Base-by-base conservation (phyloP, 306 rosid genomes). In the Castanea mollissima region DNA sequence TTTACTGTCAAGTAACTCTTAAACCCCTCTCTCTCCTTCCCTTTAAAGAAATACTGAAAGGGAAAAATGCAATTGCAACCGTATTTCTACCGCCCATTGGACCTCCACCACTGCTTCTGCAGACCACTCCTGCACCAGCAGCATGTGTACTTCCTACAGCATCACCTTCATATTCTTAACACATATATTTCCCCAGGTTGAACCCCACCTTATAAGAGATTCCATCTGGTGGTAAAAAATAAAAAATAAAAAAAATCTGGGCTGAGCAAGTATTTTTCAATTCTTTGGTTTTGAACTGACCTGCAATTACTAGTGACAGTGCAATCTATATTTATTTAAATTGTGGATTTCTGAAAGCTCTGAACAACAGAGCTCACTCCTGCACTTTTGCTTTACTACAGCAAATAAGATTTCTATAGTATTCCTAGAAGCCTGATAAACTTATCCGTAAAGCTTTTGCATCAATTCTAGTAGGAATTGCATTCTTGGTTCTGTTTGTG, bases 381-480 rank as follows among this genome's bases (percentile, higher is more conserved):
- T 64, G 23, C 51, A 60, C 67, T 27, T 23, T 70, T 75, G 9
- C 49, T 32, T 75, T 46, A 12, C 27, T 49, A 41, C 18, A 29
- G 59, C 38, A 15, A 9, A 18, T 64, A 58, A 59, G 31, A 70
- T 58, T 70, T 75, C 16, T 51, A 69, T 55, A 32, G 34, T 73
- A 68, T 19, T 46, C 59, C 25, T 23, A 56, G 75, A 71, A 69
- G 25, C 76, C 58, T 46, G 14, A 67, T 73, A 62, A 74, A 69
- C 63, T 38, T 76, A 51, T 38, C 70, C 10, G 52, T 29, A 27
- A 58, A 51, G 6, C 29, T 18, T 44, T 74, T 62, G 56, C 73
- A 69, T 62, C 76, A 77, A 73, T 68, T 34, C 56, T 15, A 8
- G 52, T 19, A 6, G 21, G 72, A 67, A 38, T n/a, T 35, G 62